These are phyloP conservation scores for Fomitiporia mediterranea DNA, from an alignment of 1,284 basidiomycete species.

Conservation along the genomic window DNA sequence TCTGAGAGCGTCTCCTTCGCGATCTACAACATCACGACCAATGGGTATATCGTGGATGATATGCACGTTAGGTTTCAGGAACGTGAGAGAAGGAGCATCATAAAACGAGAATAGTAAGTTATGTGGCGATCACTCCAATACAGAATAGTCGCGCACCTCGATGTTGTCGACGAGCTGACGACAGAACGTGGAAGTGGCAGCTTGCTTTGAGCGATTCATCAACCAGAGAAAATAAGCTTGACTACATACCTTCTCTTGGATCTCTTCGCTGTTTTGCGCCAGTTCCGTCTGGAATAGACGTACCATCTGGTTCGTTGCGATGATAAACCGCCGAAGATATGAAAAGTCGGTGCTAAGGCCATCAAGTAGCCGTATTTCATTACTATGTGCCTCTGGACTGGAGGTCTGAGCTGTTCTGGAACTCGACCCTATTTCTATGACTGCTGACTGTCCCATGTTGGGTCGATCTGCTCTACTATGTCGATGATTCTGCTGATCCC, in stretches of 20 bases:
- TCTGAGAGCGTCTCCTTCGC: conserved; percentile 17
- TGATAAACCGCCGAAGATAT: conserved; percentile 13
- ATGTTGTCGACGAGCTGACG: conserved; percentile 13
- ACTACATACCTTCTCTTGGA: conserved; percentile 18
- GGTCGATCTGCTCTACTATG: neutral
- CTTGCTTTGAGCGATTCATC: too few species aligned
- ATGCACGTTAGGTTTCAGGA: neutral
- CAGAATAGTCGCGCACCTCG: conserved; percentile 1
- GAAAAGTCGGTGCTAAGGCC: conserved; percentile 13
- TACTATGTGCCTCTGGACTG: neutral
- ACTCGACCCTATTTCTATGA: neutral
- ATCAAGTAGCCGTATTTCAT: conserved; percentile 14
- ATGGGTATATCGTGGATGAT: neutral
- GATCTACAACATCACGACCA: neutral
- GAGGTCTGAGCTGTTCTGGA: neutral
- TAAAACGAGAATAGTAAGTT: neutral
- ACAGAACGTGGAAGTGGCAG: neutral
- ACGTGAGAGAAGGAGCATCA: neutral
- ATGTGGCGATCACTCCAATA: neutral
- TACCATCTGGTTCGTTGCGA: conserved; percentile 15
- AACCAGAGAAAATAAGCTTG: too few species aligned
- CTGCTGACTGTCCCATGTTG: neutral
- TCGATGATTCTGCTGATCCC: neutral
- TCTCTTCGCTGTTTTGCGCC: conserved; percentile 2
- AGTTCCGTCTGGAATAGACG: conserved; percentile 10